Evolutionary conservation across 805 yeast species (phyloP), one percentile per base, ranked within the genome.

Genomic region (Metschnikowia continentalis): DNA sequence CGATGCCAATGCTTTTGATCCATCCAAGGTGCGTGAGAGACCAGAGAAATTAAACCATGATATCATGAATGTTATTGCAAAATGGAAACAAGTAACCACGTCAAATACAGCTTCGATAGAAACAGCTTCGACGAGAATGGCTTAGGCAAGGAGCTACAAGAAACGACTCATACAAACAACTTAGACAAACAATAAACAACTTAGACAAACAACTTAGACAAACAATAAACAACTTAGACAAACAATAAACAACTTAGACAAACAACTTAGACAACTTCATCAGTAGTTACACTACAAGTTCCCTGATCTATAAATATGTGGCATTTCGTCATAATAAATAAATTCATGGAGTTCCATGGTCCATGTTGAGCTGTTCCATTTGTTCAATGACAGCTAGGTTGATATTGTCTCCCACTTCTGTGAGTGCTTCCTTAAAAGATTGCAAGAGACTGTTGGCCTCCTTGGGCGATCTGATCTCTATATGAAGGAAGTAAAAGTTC

Each of bases 401-500:
- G 33, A 67, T 54, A 10, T 56, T 50, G 52, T 68, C 70, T n/a
- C 60, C 59, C 33, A 63, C 61, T 14, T 47, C 44, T 2, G 33
- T 42, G 46, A 69, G 68, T 13, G 69, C 61, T 14, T 49, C 22
- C 42, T 63, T 59, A 44, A 71, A 62, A 26, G 50, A 49, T 10
- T 55, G 47, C 46, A 72, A 57, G 2, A 70, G 39, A 13, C 49
- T 48, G 6, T 43, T 23, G 23, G 63, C 61, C 20, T 69, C 71
- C 8, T 48, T 49, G 1, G 45, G 14, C 11, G 57, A 55, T 35
- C 36, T 36, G 23, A 70, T 38, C 20, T 54, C 48, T 6, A 66
- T 60, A 47, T 67, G 67, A 54, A 72, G 52, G 46, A 68, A 67
- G 47, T 67, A 70, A 43, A 69, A 68, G 52, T 67, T 69, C 26